Base-by-base conservation (phyloP, 495 filamentous ascomycete genomes). In the Pseudevernia furfuracea region DNA sequence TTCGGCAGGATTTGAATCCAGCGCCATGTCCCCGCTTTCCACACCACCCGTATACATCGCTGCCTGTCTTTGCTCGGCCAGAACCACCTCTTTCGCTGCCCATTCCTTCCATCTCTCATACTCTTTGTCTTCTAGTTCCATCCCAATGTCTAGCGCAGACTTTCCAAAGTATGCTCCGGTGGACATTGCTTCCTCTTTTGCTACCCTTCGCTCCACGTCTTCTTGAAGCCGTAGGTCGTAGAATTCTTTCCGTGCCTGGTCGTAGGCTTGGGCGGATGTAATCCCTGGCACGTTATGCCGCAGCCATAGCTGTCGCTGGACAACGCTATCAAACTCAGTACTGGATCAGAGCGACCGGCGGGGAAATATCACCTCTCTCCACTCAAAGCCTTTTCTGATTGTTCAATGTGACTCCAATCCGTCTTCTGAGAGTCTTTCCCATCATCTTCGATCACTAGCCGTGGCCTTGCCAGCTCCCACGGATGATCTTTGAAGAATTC, bases 401-500 rank as follows among this genome's bases (percentile, higher is more conserved):
- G 93, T 73, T 78, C 75, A 63, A 96, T 76, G 70, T 77, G 85
- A 67, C 87, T 87, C 89, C 94, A 98, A 74, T 97, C 82, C 63
- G 84, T 85, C 57, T 76, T 78, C 68, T 84, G 79, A 44, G 78
- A 81, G 73, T 98, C 94, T 72, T 85, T 88, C 34, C 94, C 94
- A 71, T 92, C 86, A 70, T 85, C 81, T 76, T 98, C 94, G 17
- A 96, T 77, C 34, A 98, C 74, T 66, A 96, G 81, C 68, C 87
- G 81, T 59, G 94, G 94, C 67, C 94, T 82, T 37, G 95, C 94
- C 70, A 98, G 79, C 74, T 98, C 94, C 94, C 94, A 98, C 7
- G 94, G 94, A 76, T 98, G 94, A 74, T 98, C 92, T 65, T 80
- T 81, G 78, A 88, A 97, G 78, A 97, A 98, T 36, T 87, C 78